Evolutionary conservation across 305 asterid species (phyloP).

Genomic region (Fraxinus albicans): DNA sequence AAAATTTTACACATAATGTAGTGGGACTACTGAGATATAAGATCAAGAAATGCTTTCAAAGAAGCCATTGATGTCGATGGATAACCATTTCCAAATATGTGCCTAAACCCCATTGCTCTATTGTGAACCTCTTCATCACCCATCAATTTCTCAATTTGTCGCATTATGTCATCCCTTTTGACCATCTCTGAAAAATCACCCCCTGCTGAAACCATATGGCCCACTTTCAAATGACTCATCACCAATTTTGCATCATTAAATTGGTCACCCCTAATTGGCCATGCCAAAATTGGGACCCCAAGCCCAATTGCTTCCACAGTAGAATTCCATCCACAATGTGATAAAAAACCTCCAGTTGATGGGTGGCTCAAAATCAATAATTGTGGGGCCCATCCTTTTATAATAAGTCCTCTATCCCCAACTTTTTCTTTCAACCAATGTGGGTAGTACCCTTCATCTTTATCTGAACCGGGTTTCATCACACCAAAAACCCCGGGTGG

Average conservation of each 20-base stretch:
- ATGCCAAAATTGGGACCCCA: slow-evolving; percentile 60
- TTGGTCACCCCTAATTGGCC: slow-evolving; percentile 87
- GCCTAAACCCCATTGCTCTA: slow-evolving; percentile 34
- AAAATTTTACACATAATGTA: not conserved
- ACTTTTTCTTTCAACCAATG: slow-evolving; percentile 39
- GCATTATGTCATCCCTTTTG: slow-evolving; percentile 39
- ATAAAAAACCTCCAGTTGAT: slow-evolving; percentile 55
- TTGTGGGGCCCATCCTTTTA: slow-evolving; percentile 85
- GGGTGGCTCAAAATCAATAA: slow-evolving; percentile 56
- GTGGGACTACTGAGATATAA: slow-evolving; percentile 29
- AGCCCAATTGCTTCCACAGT: slow-evolving; percentile 58
- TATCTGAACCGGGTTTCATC: slow-evolving; percentile 25
- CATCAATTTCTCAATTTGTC: slow-evolving; percentile 53
- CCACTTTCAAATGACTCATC: slow-evolving; percentile 42
- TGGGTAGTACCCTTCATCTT: slow-evolving; percentile 52
- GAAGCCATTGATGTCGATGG: slow-evolving; percentile 54
- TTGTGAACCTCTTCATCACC: slow-evolving; percentile 44
- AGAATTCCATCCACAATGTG: slow-evolving; percentile 82
- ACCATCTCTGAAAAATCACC: slow-evolving; percentile 39
- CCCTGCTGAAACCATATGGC: slow-evolving; percentile 31
- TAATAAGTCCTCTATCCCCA: slow-evolving; percentile 52
- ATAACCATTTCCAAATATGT: slow-evolving; percentile 40
- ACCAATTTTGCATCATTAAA: slow-evolving; percentile 51
- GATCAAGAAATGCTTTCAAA: slow-evolving; percentile 38
- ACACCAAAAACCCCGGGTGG: slow-evolving; percentile 37